These are phyloP conservation scores for Moniliophthora roreri DNA, from an alignment of 1,284 basidiomycete genomes.

Conservation along the genomic window DNA sequence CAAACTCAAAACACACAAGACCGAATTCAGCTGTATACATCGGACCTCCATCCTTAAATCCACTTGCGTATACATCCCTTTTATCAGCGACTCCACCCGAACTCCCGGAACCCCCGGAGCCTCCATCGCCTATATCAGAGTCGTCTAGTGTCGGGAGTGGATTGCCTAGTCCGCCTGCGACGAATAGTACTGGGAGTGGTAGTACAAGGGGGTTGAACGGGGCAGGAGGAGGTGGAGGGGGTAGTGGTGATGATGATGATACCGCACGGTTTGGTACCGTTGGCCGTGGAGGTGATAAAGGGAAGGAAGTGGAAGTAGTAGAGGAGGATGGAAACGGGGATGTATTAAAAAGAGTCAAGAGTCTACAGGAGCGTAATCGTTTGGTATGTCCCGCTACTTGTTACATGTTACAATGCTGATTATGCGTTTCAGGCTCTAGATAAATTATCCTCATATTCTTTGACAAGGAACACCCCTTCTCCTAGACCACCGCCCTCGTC, in stretches of 20 bases:
- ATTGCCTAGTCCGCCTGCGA: conserved; percentile 75
- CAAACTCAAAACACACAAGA: conserved; percentile 7
- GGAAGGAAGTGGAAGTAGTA: too few species aligned
- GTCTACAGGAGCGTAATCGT: conserved; percentile 67
- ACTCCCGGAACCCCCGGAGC: conserved; percentile 71
- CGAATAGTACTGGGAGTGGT: conserved; percentile 78
- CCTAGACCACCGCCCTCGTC: conserved; percentile 28
- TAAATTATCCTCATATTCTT: conserved; percentile 60
- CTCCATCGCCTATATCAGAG: conserved; percentile 51
- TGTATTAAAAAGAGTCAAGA: conserved; percentile 67
- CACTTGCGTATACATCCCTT: conserved; percentile 24
- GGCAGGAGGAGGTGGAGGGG: conserved; percentile 49
- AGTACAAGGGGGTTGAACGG: conserved; percentile 70
- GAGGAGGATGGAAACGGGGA: conserved; percentile 49
- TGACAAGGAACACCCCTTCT: conserved; percentile 31
- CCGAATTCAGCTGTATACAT: conserved; percentile 44
- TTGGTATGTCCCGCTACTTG: conserved; percentile 48
- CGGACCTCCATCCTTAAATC: conserved; percentile 27
- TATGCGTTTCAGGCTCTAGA: conserved; percentile 53
- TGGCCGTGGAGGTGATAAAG: conserved; percentile 20
- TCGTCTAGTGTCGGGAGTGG: conserved; percentile 51
- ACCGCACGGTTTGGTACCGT: conserved; percentile 60
- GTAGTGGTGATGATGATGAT: conserved; percentile 54
- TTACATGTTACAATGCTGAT: conserved; percentile 24
- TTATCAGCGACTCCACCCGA: conserved; percentile 46